These are phyloP conservation scores for Canna indica DNA, from an alignment of 176 grass and related monocot genomes.

Conservation along the genomic window DNA sequence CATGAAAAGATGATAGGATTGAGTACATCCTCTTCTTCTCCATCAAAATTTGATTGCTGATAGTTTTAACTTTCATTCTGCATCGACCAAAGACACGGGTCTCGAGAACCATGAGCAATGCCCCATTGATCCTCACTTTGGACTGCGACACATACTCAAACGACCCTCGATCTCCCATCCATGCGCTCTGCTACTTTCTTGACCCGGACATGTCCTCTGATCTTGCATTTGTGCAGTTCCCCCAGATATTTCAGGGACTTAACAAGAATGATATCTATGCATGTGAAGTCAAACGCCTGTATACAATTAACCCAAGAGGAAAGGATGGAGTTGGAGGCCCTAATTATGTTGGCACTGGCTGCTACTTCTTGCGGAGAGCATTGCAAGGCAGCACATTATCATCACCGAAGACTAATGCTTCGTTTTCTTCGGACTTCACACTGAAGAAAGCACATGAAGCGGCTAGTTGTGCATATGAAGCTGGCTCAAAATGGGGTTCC, in stretches of 20 bases:
- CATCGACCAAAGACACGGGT: neutral
- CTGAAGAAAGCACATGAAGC: neutral
- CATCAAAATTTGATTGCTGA: neutral
- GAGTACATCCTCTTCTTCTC: neutral
- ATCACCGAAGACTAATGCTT: neutral
- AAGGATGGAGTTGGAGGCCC: constrained; percentile 54
- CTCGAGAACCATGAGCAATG: constrained; percentile 8
- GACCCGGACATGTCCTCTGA: constrained; percentile 13
- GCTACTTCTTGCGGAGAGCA: constrained; percentile 41
- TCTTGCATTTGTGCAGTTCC: constrained; percentile 71
- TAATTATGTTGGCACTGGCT: constrained; percentile 48
- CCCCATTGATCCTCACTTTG: neutral
- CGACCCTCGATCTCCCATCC: constrained; percentile 6
- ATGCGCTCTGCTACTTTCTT: constrained; percentile 15
- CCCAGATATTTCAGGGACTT: constrained; percentile 54
- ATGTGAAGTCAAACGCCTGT: constrained; percentile 26
- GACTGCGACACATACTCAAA: constrained; percentile 15
- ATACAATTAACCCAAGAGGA: constrained; percentile 38
- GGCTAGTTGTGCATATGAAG: constrained; percentile 37
- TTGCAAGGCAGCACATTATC: constrained; percentile 25
- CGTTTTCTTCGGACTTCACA: constrained; percentile 9
- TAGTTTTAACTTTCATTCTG: neutral
- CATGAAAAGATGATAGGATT: neutral
- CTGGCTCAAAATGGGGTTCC: constrained; percentile 41
- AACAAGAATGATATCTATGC: constrained; percentile 55